These are phyloP conservation scores for Leucosporidium creatinivorum DNA, from an alignment of 768 basidiomycete species.

Conservation along the genomic window DNA sequence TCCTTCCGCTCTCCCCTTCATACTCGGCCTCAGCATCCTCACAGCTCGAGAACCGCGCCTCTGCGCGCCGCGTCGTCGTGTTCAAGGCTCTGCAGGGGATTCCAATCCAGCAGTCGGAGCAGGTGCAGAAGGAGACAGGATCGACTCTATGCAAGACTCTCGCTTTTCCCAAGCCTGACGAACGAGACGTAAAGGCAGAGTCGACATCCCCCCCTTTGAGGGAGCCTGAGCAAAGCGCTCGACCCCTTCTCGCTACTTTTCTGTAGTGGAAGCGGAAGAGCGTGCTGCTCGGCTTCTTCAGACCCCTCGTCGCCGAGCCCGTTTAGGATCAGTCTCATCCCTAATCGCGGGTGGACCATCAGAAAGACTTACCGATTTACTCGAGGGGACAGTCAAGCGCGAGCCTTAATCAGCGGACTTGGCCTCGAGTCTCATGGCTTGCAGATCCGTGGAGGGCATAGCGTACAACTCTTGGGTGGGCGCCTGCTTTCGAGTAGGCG, in stretches of 20 bases:
- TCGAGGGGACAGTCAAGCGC: constrained; percentile 1
- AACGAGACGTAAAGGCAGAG: constrained; percentile 8
- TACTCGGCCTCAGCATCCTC: no score
- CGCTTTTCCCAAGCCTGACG: neutral
- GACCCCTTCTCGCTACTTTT: neutral
- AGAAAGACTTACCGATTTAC: neutral
- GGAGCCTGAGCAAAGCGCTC: neutral
- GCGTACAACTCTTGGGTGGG: neutral
- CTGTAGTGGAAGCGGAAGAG: neutral
- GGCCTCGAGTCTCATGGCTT: neutral
- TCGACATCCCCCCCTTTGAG: neutral
- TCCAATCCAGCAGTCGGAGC: no score
- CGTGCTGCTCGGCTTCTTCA: neutral
- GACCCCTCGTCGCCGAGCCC: constrained; percentile 4
- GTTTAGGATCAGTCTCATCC: neutral
- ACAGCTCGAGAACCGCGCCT: no score
- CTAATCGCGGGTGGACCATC: constrained; percentile 2
- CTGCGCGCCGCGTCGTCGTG: no score
- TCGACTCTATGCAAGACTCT: neutral
- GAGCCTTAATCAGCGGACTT: constrained; percentile 3
- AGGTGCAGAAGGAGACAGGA: no score
- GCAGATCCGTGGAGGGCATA: constrained; percentile 1
- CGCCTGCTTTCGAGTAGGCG: neutral
- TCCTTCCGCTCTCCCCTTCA: no score
- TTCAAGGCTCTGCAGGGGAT: no score